Conservation (phyloP, 78 protist species). For the Tieghemostelium lacteum region DNA sequence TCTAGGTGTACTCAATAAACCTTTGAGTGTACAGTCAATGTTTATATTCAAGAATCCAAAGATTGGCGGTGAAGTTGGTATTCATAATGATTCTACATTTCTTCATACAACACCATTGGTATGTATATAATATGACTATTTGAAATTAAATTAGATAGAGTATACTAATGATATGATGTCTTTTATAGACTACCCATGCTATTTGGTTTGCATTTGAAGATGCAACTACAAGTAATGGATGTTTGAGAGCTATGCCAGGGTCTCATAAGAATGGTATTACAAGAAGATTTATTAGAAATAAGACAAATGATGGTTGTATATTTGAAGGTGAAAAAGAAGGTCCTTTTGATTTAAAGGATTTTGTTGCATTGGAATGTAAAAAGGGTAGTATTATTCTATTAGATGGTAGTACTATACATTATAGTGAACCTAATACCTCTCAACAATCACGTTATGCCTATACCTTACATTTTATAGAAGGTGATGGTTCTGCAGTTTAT, state of each 20-base stretch:
- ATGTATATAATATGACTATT: background rate
- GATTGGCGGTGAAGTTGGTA: slow-evolving; percentile 84
- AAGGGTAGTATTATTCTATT: slow-evolving; percentile 51
- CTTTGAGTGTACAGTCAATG: slow-evolving; percentile 84
- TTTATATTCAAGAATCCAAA: slow-evolving; percentile 84
- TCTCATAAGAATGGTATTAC: slow-evolving; percentile 76
- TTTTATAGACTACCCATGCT: slow-evolving; percentile 35
- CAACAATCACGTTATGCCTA: slow-evolving; percentile 61
- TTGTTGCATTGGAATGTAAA: slow-evolving; percentile 64
- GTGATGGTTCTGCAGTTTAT: slow-evolving; percentile 40
- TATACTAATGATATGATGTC: too few relatives aligned
- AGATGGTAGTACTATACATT: slow-evolving; percentile 53
- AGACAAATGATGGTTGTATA: background rate
- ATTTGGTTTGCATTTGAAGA: slow-evolving; percentile 83
- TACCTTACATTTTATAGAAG: slow-evolving; percentile 71
- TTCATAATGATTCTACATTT: slow-evolving; percentile 87
- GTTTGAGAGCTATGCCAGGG: slow-evolving; percentile 77
- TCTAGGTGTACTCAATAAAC: slow-evolving; percentile 47
- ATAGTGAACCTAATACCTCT: slow-evolving; percentile 61
- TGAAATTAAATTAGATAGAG: too few relatives aligned
- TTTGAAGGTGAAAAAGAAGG: background rate
- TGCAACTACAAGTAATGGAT: slow-evolving; percentile 62
- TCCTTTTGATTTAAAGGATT: slow-evolving; percentile 1
- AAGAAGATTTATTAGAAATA: slow-evolving; percentile 34
- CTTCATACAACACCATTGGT: slow-evolving; percentile 75